These are phyloP conservation scores for Fusarium ambrosium DNA, from an alignment of 2,329 filamentous ascomycete genomes.

Conservation along the genomic window DNA sequence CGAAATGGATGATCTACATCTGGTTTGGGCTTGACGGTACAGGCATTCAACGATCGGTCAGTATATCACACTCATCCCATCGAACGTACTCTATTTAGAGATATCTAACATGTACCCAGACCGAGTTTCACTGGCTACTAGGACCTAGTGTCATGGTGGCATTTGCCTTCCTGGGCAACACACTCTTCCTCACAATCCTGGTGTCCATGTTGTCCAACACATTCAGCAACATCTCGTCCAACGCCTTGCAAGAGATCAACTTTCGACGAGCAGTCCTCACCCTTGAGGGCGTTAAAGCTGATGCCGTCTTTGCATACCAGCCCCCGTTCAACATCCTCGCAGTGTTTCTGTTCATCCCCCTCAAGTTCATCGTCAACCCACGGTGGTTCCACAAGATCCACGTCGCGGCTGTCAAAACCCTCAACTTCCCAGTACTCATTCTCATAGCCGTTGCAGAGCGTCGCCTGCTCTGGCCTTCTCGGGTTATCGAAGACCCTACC, in stretches of 20 bases:
- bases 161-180: constrained; percentile 89
- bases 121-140: constrained; percentile 83
- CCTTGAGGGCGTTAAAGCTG: constrained; percentile 87
- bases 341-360: constrained; percentile 78
- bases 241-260: constrained; percentile 86
- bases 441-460: constrained; percentile 80
- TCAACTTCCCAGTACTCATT: constrained; percentile 82
- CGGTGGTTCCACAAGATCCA: constrained; percentile 94
- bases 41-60: constrained; percentile 69
- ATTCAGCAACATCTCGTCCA: constrained; percentile 81
- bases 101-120: constrained; percentile 51
- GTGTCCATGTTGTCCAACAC: constrained; percentile 90
- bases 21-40: constrained; percentile 89
- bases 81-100: background rate
- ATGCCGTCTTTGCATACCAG: constrained; percentile 85
- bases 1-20: constrained; percentile 93
- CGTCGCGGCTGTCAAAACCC: constrained; percentile 78
- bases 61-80: constrained; percentile 28
- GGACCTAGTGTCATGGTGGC: constrained; percentile 85
- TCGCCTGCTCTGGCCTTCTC: constrained; percentile 71
- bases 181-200: constrained; percentile 88
- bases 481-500: constrained; percentile 25
- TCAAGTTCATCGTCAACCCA: constrained; percentile 82
- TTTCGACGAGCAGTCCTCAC: constrained; percentile 86
- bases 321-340: constrained; percentile 88